Evolutionary conservation across 169 alveolate species (phyloP), one percentile per base, ranked within the genome.

Genomic region (Plasmodium malariae): DNA sequence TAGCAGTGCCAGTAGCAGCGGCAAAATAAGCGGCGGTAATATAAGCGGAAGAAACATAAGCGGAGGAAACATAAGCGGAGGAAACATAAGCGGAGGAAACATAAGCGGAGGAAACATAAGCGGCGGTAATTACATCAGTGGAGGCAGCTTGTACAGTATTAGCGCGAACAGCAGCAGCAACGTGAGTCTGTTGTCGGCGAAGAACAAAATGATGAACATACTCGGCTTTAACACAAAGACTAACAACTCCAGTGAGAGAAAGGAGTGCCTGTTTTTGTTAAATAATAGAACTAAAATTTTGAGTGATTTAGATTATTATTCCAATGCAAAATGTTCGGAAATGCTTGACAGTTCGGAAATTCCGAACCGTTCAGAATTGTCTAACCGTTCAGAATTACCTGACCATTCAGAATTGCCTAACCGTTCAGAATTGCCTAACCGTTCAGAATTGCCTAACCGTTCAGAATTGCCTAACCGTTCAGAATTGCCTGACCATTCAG

Each of bases 121-220:
- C 17, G n/a, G n/a, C n/a, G n/a, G n/a, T n/a, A 43, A 17, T 62
- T 32, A 32, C 19, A 24, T 24, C 17, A 40, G 40, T 2, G n/a
- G 17, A 1, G 12, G 9, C 11, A 17, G 26, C 14, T 21, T 54
- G 2, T 11, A 45, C 28, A 12, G 11, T 26, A 30, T 14, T 5
- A 17, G 51, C 5, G 7, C 26, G 5, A 36, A 48, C 2, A 5
- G 19, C 17, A 28, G 14, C 1, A 59, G 51, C 2, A 68, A 36
- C 43, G 60, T 37, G 4, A 68, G 71, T 21, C 45, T 83, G 1
- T 37, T 26, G 17, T n/a, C 51, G 0, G 91, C 91, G 17, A 83
- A 57, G 19, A 83, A 83, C 9, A 83, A 67, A 24, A 83, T 83
- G 91, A 83, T 83, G 91, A 69, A 83, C 37, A 67, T 83, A 5